Conservation (phyloP, 2,329 filamentous ascomycete genomes). For the Teratosphaeria epicoccoides region DNA sequence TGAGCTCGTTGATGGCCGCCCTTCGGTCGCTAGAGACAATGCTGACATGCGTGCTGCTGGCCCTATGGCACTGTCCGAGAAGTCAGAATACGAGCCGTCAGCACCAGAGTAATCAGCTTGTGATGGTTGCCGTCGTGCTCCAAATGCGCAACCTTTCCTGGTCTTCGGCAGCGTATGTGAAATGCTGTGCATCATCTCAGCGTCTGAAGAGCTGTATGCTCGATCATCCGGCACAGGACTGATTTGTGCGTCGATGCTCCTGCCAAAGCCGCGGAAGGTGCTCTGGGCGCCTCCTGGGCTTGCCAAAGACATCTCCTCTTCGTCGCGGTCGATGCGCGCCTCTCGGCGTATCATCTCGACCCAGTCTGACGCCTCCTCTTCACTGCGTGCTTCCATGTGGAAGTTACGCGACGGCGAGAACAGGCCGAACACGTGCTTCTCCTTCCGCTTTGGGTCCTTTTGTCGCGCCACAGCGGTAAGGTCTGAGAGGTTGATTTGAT, state of each 20-base stretch:
- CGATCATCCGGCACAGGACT: slow-evolving; percentile 13
- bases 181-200: slow-evolving; percentile 22
- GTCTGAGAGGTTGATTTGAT: slow-evolving; percentile 80
- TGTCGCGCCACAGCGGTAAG: slow-evolving; percentile 83
- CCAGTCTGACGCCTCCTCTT: slow-evolving; percentile 74
- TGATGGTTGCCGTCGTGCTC: slow-evolving; percentile 44
- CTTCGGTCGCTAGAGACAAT: slow-evolving; percentile 22
- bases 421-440: slow-evolving; percentile 78
- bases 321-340: slow-evolving; percentile 76
- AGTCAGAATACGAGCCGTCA: slow-evolving; percentile 72
- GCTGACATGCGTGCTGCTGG: slow-evolving; percentile 24
- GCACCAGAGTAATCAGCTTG: slow-evolving; percentile 53
- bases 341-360: slow-evolving; percentile 68
- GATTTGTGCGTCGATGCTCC: slow-evolving; percentile 19
- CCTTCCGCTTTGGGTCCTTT: slow-evolving; percentile 78
- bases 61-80: slow-evolving; percentile 43
- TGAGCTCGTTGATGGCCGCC: slow-evolving; percentile 24
- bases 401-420: slow-evolving; percentile 88
- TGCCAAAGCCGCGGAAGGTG: slow-evolving; percentile 34
- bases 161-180: slow-evolving; percentile 14
- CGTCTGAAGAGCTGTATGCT: slow-evolving; percentile 37
- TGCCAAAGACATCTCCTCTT: slow-evolving; percentile 68
- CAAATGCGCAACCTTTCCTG: slow-evolving; percentile 21
- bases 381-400: slow-evolving; percentile 68
- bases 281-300: slow-evolving; percentile 49